Evolutionary conservation across 2,329 filamentous ascomycete species (phyloP), one percentile per base, ranked within the genome.

Genomic region (Byssochlamys sp.): DNA sequence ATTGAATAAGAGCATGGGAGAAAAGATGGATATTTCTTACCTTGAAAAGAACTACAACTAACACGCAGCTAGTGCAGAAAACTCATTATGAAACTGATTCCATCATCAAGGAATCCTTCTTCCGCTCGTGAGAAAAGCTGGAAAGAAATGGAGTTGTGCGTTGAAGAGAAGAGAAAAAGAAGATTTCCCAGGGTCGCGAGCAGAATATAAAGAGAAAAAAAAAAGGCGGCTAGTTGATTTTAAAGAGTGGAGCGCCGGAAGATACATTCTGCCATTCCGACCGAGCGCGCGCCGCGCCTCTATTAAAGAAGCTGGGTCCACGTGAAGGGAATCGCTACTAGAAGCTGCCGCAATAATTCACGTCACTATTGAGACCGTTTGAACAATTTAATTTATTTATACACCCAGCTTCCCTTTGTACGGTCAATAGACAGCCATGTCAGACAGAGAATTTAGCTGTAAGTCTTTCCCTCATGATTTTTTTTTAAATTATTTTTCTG

Each of bases 381-480:
- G 7, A 31, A 31, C 9, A 19, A 19, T 19, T 19, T 10, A 31
- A 51, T 26, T 26, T 27, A 12, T 26, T n/a, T 28, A 51, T 24
- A 28, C 49, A 11, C 19, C 19, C 39, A 19, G 35, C 4, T 10
- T 12, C 6, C 1, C 12, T 35, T 49, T 28, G 6, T 51, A 29
- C 48, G 50, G 53, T 45, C 25, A 53, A 54, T 10, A 24, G 49
- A 31, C 26, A 60, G 71, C 29, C 53, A 82, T 82, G 80, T 82
- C 80, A 24, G 80, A 82, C 67, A 76, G 79, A 61, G 80, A 82
- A 60, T 81, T 81, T 60, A 76, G 73, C 65, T 74, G 78, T 78
- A 69, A 65, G 74, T 71, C 55, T 28, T 50, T 12, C 59, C 39
- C 26, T 57, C 35, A 19, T 55, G 48, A 56, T 50, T n/a, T 19